Base-by-base conservation (phyloP, 306 rosid genomes). In the Lathyrus oleraceus region DNA sequence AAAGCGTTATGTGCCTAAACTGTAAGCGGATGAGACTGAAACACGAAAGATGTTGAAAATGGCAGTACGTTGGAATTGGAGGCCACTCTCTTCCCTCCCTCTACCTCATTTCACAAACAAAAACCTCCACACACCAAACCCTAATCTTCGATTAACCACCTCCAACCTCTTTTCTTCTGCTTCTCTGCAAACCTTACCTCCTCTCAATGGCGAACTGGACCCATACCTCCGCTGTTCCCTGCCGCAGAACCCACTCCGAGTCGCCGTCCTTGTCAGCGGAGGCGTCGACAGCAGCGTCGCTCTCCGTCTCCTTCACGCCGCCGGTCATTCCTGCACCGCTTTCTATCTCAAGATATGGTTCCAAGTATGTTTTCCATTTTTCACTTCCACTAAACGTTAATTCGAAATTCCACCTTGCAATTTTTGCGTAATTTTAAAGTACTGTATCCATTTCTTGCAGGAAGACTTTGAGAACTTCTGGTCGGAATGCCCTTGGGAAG, bases 401-500 rank as follows among this genome's bases (percentile, higher is more conserved):
- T 63, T 63, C 1, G 6, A 47, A 10, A 40, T 62, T 59, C 8
- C 3, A 2, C 8, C n/a, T 1, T 16, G 6, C 38, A n/a, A 3
- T 44, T 14, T 27, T 61, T 20, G n/a, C 14, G 10, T 38, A 47
- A 51, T 19, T 35, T 44, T 1, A 5, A 21, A 20, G 36, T 14
- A 5, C 2, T 2, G 27, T 25, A 1, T 25, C 27, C 3, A 25
- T 25, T 25, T 25, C 27, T 25, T 2, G 27, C 3, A 25, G 98
- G 98, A 94, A 78, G 97, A 89, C 52, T 94, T 90, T 17, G 96
- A 90, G 83, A 94, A 94, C 74, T 94, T 81, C 81, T 94, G 97
- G 98, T 85, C 97, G 3, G 88, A 88, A 66, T 90, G 98, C 62
- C 98, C 98, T 13, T 94, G 98, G 98, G 96, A 94, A 67, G 97